Conservation (phyloP, 2,329 filamentous ascomycete species). For the Ilyonectria mors-panacis region DNA sequence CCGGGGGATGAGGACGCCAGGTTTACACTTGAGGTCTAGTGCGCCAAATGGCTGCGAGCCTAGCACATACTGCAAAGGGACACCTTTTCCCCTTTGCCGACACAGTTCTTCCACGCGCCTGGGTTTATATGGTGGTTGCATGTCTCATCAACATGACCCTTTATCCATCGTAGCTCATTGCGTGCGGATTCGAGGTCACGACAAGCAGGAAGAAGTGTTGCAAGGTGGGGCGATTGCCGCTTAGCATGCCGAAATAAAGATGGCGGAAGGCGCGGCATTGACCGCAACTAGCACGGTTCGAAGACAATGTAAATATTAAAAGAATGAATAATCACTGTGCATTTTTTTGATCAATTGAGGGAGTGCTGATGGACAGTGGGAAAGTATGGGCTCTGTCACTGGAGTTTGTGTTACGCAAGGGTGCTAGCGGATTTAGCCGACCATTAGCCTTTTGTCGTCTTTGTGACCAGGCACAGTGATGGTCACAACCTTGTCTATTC, state of each 20-base stretch:
- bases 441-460: constrained; percentile 46
- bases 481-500: constrained; percentile 19
- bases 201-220: constrained; percentile 74
- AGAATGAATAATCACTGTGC: background rate
- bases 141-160: constrained; percentile 66
- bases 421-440: constrained; percentile 46
- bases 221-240: constrained; percentile 68
- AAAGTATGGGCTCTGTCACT: background rate
- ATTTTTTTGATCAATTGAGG: background rate
- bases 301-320: background rate
- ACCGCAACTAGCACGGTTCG: constrained; percentile 31
- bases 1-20: constrained; percentile 89
- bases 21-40: constrained; percentile 82
- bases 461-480: constrained; percentile 30
- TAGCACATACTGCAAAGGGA: constrained; percentile 91
- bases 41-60: constrained; percentile 90
- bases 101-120: constrained; percentile 60
- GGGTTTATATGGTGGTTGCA: constrained; percentile 25
- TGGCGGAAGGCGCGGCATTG: constrained; percentile 76
- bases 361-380: background rate
- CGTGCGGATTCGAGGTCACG: constrained; percentile 74
- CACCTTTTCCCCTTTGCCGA: constrained; percentile 68
- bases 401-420: constrained; percentile 1
- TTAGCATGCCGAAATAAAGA: constrained; percentile 69
- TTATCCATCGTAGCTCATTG: constrained; percentile 82